phyloP scores from a whole-genome alignment of 495 filamentous ascomycete genomes.

The Penicillium odoratum region DNA sequence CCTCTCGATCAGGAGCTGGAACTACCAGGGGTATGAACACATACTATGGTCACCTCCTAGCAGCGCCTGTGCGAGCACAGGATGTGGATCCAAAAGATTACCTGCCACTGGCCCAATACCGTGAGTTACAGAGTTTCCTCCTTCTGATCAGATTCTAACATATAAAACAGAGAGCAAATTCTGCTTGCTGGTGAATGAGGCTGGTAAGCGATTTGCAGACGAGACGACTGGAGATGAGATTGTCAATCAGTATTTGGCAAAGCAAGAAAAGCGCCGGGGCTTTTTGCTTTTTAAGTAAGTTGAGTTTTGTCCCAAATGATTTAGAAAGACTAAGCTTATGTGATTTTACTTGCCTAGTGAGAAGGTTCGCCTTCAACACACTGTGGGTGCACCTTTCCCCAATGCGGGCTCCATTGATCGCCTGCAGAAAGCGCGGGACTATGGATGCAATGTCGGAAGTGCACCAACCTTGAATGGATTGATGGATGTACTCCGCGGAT shows the following conservation, averaged over 20 bases:
- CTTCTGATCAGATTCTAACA: constrained; percentile 2
- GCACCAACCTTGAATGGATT: constrained; percentile 18
- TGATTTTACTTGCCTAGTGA: constrained; percentile 9
- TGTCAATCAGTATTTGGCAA: constrained; percentile 32
- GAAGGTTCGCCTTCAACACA: constrained; percentile 23
- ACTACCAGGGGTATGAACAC: constrained; percentile 27
- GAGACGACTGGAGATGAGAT: constrained; percentile 30
- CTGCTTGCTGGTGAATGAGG: constrained; percentile 23
- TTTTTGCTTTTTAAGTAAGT: constrained; percentile 29
- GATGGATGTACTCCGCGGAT: constrained; percentile 12
- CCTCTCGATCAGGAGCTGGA: constrained; percentile 19
- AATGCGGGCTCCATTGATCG: constrained; percentile 30
- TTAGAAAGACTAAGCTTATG: background rate
- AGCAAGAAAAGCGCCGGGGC: constrained; percentile 28
- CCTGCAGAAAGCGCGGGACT: constrained; percentile 26
- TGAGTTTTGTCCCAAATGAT: too few relatives aligned
- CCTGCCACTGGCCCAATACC: constrained; percentile 27
- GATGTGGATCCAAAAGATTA: constrained; percentile 26
- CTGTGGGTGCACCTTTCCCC: constrained; percentile 23
- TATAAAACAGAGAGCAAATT: constrained; percentile 24
- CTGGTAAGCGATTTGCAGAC: constrained; percentile 23
- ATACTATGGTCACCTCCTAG: constrained; percentile 28
- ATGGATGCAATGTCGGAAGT: constrained; percentile 27
- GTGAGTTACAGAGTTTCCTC: constrained; percentile 2
- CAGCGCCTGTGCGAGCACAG: constrained; percentile 21